Evolutionary conservation across 768 basidiomycete genomes (phyloP).

Genomic region (Pleurotus salmoneostramineus): DNA sequence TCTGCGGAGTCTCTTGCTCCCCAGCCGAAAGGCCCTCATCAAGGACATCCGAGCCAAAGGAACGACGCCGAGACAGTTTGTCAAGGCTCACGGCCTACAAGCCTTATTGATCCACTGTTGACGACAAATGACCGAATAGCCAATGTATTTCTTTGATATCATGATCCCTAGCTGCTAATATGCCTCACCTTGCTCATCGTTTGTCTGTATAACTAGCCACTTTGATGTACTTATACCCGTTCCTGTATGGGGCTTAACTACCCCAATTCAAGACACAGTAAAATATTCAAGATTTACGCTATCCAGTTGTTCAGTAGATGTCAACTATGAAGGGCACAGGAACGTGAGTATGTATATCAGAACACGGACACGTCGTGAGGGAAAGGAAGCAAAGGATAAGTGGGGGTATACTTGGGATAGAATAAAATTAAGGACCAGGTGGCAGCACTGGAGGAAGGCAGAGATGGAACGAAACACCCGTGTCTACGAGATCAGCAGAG

Average conservation of each 20-base stretch:
- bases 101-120: conserved; percentile 57
- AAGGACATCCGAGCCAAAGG: conserved; percentile 52
- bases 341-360: not conserved
- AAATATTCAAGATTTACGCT: not conserved
- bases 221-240: not conserved
- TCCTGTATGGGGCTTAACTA: not conserved
- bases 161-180: too few species aligned
- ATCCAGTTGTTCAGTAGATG: not conserved
- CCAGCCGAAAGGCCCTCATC: conserved; percentile 56
- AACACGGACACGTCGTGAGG: not conserved
- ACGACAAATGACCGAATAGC: conserved; percentile 4
- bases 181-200: too few species aligned
- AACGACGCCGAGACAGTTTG: conserved; percentile 45
- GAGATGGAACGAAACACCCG: not conserved
- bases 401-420: not conserved
- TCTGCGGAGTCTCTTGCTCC: conserved; percentile 57
- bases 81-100: conserved; percentile 59
- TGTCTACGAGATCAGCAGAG: not conserved
- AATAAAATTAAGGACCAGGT: not conserved
- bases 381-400: not conserved
- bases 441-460: not conserved
- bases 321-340: not conserved
- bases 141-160: not conserved
- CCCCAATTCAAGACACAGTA: not conserved
- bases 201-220: too few species aligned